Percentiles rank a stretch among this genome's conserved stretches.
These are phyloP conservation scores for Phytophthora colocasiae DNA, from an alignment of 352 stramenopile genomes.

Conservation along the genomic window DNA sequence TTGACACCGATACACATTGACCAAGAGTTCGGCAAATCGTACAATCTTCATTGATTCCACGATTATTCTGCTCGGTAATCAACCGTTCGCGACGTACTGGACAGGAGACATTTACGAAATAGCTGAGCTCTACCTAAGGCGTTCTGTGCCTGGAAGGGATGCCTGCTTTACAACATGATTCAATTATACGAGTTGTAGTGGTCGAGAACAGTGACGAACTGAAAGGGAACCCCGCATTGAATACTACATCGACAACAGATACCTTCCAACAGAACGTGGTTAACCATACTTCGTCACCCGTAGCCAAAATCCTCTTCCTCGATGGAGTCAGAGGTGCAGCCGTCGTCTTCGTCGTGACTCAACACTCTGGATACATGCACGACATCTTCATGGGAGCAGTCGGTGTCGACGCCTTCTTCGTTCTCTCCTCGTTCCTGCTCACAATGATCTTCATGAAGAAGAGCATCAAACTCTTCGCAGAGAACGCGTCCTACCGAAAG, in stretches of 20 bases:
- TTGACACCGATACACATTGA: too few species aligned
- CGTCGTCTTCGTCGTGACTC: conserved; percentile 10
- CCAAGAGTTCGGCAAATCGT: too few species aligned
- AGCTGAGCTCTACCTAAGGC: too few species aligned
- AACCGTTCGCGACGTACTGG: neutral
- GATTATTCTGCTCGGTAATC: neutral
- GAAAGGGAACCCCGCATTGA: too few species aligned
- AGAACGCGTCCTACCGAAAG: conserved; percentile 13
- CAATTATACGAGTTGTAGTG: too few species aligned
- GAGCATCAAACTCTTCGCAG: conserved; percentile 12
- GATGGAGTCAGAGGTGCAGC: neutral
- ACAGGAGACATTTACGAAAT: too few species aligned
- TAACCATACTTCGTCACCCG: neutral
- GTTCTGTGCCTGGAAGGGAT: too few species aligned
- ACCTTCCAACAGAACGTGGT: too few species aligned
- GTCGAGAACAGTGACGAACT: too few species aligned
- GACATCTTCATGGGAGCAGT: conserved; percentile 8
- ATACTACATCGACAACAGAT: too few species aligned
- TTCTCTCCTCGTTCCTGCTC: conserved; percentile 25
- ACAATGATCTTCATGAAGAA: conserved; percentile 33
- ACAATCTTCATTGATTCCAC: neutral
- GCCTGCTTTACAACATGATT: too few species aligned
- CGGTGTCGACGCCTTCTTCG: conserved; percentile 24
- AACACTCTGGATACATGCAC: conserved; percentile 10
- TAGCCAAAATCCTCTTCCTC: neutral